phyloP scores from a whole-genome alignment of 116 monocot species.

The Posidonia oceanica region DNA sequence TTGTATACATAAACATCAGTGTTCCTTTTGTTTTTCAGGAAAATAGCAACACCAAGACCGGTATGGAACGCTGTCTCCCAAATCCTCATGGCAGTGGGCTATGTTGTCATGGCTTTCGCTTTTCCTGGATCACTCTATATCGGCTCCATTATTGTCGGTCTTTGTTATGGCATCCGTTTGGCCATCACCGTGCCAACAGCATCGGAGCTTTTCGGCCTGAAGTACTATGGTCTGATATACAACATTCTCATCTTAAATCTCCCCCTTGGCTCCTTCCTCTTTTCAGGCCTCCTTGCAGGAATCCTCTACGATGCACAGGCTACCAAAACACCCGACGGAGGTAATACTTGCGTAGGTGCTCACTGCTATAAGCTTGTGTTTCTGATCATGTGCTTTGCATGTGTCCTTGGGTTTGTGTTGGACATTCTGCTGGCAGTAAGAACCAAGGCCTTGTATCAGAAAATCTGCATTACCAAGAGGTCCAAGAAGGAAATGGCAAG shows the following conservation, averaged over 20 bases:
- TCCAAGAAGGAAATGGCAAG: constrained; percentile 9
- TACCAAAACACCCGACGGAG: constrained; percentile 34
- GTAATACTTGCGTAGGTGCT: constrained; percentile 66
- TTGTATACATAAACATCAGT: background rate
- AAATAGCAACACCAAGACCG: constrained; percentile 54
- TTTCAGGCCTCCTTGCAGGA: constrained; percentile 91
- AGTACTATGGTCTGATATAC: constrained; percentile 87
- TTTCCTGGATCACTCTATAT: constrained; percentile 83
- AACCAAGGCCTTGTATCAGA: constrained; percentile 52
- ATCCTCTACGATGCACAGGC: constrained; percentile 78
- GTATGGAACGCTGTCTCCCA: constrained; percentile 91
- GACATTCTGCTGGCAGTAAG: constrained; percentile 47
- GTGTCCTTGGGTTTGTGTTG: constrained; percentile 57
- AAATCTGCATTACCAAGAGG: constrained; percentile 44
- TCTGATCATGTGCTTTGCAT: constrained; percentile 65
- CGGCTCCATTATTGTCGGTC: constrained; percentile 77
- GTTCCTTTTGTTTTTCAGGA: constrained; percentile 23
- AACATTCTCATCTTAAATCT: constrained; percentile 95
- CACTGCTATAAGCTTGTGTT: constrained; percentile 91
- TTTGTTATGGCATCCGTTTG: constrained; percentile 82
- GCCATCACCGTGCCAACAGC: constrained; percentile 75
- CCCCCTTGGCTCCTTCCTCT: constrained; percentile 94
- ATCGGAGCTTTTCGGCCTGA: constrained; percentile 90
- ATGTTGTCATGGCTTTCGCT: constrained; percentile 61
- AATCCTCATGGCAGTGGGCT: constrained; percentile 73